Conservation (phyloP, 331 rosid genomes). For the Arachis monticola region DNA sequence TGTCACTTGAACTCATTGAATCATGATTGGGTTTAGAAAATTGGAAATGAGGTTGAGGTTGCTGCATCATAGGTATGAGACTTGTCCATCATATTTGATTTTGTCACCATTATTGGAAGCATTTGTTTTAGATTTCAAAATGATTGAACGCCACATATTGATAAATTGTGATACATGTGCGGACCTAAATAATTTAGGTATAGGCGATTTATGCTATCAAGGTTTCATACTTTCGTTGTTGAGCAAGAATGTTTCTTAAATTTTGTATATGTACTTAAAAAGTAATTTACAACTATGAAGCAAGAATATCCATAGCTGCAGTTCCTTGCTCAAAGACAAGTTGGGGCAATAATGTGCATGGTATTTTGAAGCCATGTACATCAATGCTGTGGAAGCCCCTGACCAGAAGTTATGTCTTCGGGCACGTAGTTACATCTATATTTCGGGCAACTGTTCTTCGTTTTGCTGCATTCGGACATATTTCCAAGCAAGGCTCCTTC, state of each 20-base stretch:
- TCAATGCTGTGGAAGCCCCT: conserved; percentile 3
- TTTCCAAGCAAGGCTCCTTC: conserved; percentile 82
- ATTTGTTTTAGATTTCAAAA: too few species aligned
- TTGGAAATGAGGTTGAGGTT: neutral
- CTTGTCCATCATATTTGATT: too few species aligned
- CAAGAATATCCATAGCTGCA: neutral
- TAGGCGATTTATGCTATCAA: too few species aligned
- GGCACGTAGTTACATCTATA: conserved; percentile 53
- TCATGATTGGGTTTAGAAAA: neutral
- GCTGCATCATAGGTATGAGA: neutral
- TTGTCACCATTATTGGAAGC: too few species aligned
- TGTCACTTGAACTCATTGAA: neutral
- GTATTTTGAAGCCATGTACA: neutral
- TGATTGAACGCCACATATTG: too few species aligned
- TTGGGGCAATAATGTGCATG: neutral
- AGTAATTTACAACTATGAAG: conserved; percentile 9
- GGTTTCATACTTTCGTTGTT: too few species aligned
- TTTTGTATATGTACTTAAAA: conserved; percentile 9
- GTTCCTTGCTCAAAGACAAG: conserved; percentile 26
- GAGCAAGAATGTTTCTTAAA: neutral
- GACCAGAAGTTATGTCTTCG: conserved; percentile 55
- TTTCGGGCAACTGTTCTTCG: conserved; percentile 50
- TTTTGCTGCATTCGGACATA: conserved; percentile 69
- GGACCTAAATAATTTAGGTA: too few species aligned
- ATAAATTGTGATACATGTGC: too few species aligned